Conservation (phyloP, 305 asterid species). For the Striga hermonthica region DNA sequence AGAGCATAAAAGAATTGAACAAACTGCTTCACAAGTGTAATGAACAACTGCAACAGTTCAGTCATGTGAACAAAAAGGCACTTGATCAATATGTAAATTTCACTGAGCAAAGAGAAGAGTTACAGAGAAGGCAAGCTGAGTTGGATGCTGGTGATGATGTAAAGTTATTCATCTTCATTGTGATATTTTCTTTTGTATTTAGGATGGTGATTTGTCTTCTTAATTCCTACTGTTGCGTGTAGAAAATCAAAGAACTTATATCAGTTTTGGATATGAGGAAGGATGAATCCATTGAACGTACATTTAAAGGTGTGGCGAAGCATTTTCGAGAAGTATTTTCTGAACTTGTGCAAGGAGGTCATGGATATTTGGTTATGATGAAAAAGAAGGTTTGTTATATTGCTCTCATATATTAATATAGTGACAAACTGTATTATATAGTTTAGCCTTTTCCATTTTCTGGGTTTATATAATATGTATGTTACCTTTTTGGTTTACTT, state of each 20-base stretch:
- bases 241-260: constrained; percentile 98
- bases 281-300: constrained; percentile 98
- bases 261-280: constrained; percentile 94
- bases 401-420: constrained; percentile 23
- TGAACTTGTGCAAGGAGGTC: constrained; percentile 99
- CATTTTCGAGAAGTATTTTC: constrained; percentile 96
- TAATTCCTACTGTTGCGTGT: constrained; percentile 32
- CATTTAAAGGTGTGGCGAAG: constrained; percentile 97
- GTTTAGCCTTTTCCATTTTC: background rate
- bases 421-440: no score
- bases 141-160: constrained; percentile 97
- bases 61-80: constrained; percentile 99
- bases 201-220: constrained; percentile 25
- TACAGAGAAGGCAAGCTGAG: constrained; percentile 92
- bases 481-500: no score
- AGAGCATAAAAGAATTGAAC: constrained; percentile 68
- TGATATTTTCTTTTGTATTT: constrained; percentile 27
- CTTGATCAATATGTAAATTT: constrained; percentile 96
- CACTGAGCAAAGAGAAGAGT: constrained; percentile 96
- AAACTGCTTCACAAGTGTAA: constrained; percentile 88
- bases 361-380: constrained; percentile 90
- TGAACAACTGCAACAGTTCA: constrained; percentile 87
- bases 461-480: constrained; percentile 6
- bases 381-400: constrained; percentile 80
- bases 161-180: constrained; percentile 29